phyloP scores from a whole-genome alignment of 1,284 basidiomycete genomes.

The Laetiporus sulphureus region DNA sequence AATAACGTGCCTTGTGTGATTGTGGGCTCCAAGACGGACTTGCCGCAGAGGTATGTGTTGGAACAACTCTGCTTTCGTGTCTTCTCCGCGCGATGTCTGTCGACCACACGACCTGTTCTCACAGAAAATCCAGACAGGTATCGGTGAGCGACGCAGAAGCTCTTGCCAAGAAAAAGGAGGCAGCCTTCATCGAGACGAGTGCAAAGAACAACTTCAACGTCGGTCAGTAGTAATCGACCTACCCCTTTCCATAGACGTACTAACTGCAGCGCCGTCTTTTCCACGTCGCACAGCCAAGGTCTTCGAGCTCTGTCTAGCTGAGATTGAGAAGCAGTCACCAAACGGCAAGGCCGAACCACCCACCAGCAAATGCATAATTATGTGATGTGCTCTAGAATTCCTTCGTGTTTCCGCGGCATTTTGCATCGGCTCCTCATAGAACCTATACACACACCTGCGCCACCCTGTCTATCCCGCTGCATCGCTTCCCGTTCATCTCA shows the following conservation, averaged over 20 bases:
- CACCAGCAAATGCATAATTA: constrained; percentile 56
- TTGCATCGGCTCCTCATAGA: constrained; percentile 19
- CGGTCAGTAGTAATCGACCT: constrained; percentile 46
- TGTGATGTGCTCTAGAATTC: constrained; percentile 41
- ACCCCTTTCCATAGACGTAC: no score
- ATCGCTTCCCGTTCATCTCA: constrained; percentile 1
- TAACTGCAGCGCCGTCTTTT: constrained; percentile 6
- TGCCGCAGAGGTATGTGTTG: constrained; percentile 59
- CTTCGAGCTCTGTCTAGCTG: constrained; percentile 81
- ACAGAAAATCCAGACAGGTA: constrained; percentile 62
- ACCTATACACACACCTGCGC: constrained; percentile 9
- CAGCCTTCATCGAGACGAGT: constrained; percentile 84
- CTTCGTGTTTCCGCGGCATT: constrained; percentile 9
- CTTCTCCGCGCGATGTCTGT: constrained; percentile 1
- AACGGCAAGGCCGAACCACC: constrained; percentile 53
- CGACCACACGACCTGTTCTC: constrained; percentile 23
- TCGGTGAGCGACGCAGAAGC: constrained; percentile 67
- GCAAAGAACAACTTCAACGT: constrained; percentile 89
- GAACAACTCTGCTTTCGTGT: not conserved
- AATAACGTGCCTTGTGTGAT: constrained; percentile 92
- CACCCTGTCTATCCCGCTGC: constrained; percentile 9
- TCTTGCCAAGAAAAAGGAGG: constrained; percentile 67
- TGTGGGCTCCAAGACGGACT: constrained; percentile 92
- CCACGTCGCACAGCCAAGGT: constrained; percentile 58
- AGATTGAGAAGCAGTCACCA: constrained; percentile 75